Evolutionary conservation across 208 protist species (phyloP), one percentile per base, ranked within the genome.

Genomic region (Wallacemonas rigidus): DNA sequence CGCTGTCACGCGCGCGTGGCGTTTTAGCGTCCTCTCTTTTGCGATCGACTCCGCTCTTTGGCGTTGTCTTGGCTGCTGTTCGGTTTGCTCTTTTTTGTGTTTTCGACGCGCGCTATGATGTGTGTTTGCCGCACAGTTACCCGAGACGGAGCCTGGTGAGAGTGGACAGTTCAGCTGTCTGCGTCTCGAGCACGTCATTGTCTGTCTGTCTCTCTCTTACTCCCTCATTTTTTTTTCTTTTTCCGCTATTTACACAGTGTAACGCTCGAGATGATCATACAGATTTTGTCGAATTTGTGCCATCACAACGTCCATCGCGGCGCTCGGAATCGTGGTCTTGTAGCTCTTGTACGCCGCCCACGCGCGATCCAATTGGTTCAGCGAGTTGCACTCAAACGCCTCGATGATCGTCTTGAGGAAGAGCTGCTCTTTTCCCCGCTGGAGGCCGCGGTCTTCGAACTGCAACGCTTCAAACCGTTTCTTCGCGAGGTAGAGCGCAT

Each of bases 401-500:
- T 69, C 61, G 61, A 95, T 77, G 15, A 93, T 26, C 1, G 51
- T 47, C 26, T 80, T 81, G 47, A 93, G 76, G 8, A 95, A 76
- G 58, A 73, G 62, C 58, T 90, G 79, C 70, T 93, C 87, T 75
- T 92, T 95, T 1, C 90, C 90, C n/a, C 81, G 82, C 68, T 93
- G 87, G 11, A 90, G 83, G 38, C 80, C 67, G 40, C 60, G 74
- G 55, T 95, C 90, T 58, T 89, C 82, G 55, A 86, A 82, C 75
- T 95, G 90, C 40, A 90, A 73, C 26, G 45, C 68, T 35, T 86
- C 75, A 67, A 95, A 95, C 9, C 76, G 68, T 74, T 90, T 92
- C 44, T 78, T 76, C 47, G 80, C 78, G 55, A 79, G 64, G 79
- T 95, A 88, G 43, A 95, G 80, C 44, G 83, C 69, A 56, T 95